Percentiles rank a stretch among this genome's conserved stretches.
These are phyloP conservation scores for Acarospora socialis DNA, from an alignment of 2,329 filamentous ascomycete genomes.

Conservation along the genomic window DNA sequence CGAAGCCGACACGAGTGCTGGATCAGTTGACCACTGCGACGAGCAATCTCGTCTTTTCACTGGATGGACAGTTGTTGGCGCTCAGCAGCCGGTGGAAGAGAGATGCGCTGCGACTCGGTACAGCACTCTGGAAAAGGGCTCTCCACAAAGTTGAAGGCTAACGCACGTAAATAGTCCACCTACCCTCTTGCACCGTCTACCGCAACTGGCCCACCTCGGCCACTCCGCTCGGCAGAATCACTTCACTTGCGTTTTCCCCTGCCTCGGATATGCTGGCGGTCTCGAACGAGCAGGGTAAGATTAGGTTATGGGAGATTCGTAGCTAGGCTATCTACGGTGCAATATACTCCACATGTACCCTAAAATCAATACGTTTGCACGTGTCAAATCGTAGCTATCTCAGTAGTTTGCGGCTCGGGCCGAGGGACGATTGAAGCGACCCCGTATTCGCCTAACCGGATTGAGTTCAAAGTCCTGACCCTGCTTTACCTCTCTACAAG, in stretches of 20 bases:
- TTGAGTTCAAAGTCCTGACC: too few species aligned
- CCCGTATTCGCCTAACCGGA: too few species aligned
- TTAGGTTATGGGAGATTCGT: slow-evolving; percentile 80
- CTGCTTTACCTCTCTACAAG: too few species aligned
- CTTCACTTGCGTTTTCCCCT: slow-evolving; percentile 53
- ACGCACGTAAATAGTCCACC: slow-evolving; percentile 45
- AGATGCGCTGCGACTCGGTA: slow-evolving; percentile 62
- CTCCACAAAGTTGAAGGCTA: slow-evolving; percentile 4
- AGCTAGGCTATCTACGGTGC: too few species aligned
- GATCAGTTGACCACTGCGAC: slow-evolving; percentile 82
- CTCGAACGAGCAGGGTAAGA: slow-evolving; percentile 76
- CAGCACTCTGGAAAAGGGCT: too few species aligned
- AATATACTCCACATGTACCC: too few species aligned
- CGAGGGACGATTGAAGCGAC: too few species aligned
- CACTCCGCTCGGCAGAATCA: slow-evolving; percentile 76
- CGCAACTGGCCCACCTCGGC: slow-evolving; percentile 90
- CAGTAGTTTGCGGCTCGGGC: too few species aligned
- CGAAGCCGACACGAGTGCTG: slow-evolving; percentile 57
- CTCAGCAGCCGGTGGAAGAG: slow-evolving; percentile 80
- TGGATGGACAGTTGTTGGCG: slow-evolving; percentile 77
- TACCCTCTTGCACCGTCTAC: slow-evolving; percentile 87
- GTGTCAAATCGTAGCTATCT: too few species aligned
- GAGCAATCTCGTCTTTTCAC: slow-evolving; percentile 65
- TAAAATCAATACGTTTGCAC: too few species aligned
- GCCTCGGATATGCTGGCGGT: slow-evolving; percentile 62